Base-by-base conservation (phyloP, 2,329 filamentous ascomycete genomes). In the Dactylellina haptotyla region DNA sequence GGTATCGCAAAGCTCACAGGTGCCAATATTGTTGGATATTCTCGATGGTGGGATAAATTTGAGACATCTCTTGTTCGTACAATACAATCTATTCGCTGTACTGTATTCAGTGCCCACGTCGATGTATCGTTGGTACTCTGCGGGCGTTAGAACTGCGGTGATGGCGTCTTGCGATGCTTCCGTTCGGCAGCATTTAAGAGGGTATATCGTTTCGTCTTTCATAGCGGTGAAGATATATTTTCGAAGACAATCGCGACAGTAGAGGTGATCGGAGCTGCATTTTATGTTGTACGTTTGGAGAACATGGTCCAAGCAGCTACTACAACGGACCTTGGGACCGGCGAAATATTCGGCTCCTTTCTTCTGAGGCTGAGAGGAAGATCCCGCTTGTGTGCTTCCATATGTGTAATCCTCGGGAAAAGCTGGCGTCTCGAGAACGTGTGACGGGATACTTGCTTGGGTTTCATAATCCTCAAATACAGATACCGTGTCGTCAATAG, bases 131-230 rank as follows among this genome's bases (percentile, higher is more conserved):
- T 56, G 4, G 20, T 64, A 72, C 34, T 72, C 67, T n/a, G 53
- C 14, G 18, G 26, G 6, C 0, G 34, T 32, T 2, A 72, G 18
- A 5, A 65, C 43, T 5, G 14, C 28, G 1, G 20, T 8, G 14
- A 72, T 43, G 18, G 23, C 23, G 1, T 54, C 45, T 1, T 10
- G 4, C 1, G 53, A 34, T 23, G 65, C 20, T 30, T 72, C 59
- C 4, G 25, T 6, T 25, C 51, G 65, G 46, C 67, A 72, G 45
- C 67, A 72, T 37, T 45, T 58, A 4, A 65, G 53, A 0, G 67
- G 67, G n/a, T 65, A 72, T 26, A 72, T 57, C 0, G 59, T 53
- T 45, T 72, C 67, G 28, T 72, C 59, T 48, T 65, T 72, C 20
- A 61, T 64, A 8, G 67, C 67, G 1, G 6, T 65, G 9, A 50